Evolutionary conservation across 164 flowering plant species (phyloP), one percentile per base, ranked within the genome.

Genomic region (Malania oleifera): DNA sequence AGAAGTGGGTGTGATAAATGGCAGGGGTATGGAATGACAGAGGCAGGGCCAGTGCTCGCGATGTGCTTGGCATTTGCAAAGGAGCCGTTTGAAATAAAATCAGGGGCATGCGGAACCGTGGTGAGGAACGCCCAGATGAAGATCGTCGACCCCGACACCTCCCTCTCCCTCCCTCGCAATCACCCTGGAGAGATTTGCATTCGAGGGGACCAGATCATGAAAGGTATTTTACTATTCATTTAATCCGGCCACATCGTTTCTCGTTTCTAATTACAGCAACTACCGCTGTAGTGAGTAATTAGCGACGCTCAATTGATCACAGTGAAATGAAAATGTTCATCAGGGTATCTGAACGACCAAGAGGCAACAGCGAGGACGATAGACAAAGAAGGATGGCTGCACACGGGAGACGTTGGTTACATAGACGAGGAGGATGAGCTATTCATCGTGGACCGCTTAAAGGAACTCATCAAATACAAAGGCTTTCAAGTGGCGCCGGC

Each of bases 1-100:
- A n/a, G n/a, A n/a, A n/a, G n/a, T n/a, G n/a, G n/a, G n/a, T n/a
- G n/a, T n/a, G n/a, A n/a, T n/a, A n/a, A n/a, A n/a, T n/a, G n/a
- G 48, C 78, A 93, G 98, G 98, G 98, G 0, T 93, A 90, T 47
- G 98, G 98, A 7, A 93, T 93, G 98, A 93, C 98, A 0, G 98
- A 93, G 65, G 96, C 95, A 0, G 98, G 98, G 12, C 95, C 97
- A 13, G 86, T 91, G 54, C 53, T 92, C 52, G 58, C 98, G 1
- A 93, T 87, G 97, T 84, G 90, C 57, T 69, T 87, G 68, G 95
- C 91, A 2, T 92, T 92, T 68, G 98, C 98, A 0, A 89, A 86
- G 60, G 95, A 90, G 63, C 89, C 98, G 0, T 76, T 81, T 14
- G 82, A 82, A 37, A 74, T 85, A 7, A 93, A 93, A 62, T 83